phyloP scores from a whole-genome alignment of 495 filamentous ascomycete species.

The Penicillium antarcticum region DNA sequence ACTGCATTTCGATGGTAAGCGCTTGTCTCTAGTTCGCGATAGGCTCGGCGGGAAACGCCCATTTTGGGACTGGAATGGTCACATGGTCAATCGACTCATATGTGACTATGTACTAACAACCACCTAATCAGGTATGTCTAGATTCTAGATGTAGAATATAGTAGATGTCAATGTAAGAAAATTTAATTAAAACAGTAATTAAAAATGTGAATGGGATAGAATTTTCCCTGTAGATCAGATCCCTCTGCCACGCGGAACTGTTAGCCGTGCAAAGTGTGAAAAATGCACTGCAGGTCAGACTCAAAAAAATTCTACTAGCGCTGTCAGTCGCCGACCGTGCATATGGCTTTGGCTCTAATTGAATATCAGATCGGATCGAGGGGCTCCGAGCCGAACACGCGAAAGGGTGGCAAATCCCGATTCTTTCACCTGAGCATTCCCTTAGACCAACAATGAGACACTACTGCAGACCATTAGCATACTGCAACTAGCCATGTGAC shows the following conservation, averaged over 20 bases:
- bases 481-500: not conserved
- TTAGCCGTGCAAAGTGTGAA: not conserved
- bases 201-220: not conserved
- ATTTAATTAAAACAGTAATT: not conserved
- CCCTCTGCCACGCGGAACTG: not conserved
- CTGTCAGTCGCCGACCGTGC: constrained; percentile 1
- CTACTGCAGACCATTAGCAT: not conserved
- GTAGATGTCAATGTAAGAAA: too few species aligned
- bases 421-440: not conserved
- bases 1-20: not conserved
- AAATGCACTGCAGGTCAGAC: not conserved
- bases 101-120: not conserved
- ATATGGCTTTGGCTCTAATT: not conserved
- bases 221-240: not conserved
- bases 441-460: not conserved
- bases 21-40: not conserved
- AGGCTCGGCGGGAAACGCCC: constrained; percentile 3
- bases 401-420: not conserved
- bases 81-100: constrained; percentile 3
- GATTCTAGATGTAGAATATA: not conserved
- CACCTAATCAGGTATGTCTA: not conserved
- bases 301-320: constrained; percentile 1
- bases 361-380: constrained; percentile 5
- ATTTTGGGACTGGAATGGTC: not conserved
- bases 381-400: not conserved